Conservation (phyloP, 441 rosid genomes). For the Raphanus hybrid region DNA sequence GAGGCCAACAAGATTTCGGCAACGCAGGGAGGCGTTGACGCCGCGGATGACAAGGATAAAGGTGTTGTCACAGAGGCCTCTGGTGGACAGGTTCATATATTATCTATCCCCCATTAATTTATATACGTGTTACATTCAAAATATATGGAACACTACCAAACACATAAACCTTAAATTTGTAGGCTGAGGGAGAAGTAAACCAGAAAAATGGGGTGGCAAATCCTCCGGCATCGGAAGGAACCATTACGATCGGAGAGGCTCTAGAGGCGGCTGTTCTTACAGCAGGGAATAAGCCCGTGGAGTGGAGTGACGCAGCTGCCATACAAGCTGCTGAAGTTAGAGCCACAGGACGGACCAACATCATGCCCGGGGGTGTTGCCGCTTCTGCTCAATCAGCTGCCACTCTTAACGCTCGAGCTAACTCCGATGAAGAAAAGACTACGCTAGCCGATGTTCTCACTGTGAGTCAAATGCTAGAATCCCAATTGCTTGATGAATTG, state of each 20-base stretch:
- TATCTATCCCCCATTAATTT: not conserved
- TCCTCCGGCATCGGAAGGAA: slow-evolving; percentile 30
- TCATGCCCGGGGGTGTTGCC: slow-evolving; percentile 44
- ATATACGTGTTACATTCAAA: not conserved
- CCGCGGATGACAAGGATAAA: slow-evolving; percentile 27
- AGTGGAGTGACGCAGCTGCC: slow-evolving; percentile 44
- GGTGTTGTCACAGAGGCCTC: slow-evolving; percentile 17
- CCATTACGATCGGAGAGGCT: slow-evolving; percentile 87
- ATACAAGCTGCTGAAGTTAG: slow-evolving; percentile 44
- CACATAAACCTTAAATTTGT: not conserved
- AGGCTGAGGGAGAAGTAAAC: slow-evolving; percentile 29
- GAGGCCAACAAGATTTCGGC: slow-evolving; percentile 8
- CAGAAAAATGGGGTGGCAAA: slow-evolving; percentile 12
- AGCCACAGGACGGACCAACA: slow-evolving; percentile 45
- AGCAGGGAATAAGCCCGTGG: slow-evolving; percentile 41
- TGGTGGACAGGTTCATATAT: slow-evolving; percentile 26
- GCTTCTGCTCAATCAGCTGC: slow-evolving; percentile 46
- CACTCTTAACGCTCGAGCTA: slow-evolving; percentile 36
- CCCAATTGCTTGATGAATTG: not conserved
- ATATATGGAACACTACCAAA: not conserved
- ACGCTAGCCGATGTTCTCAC: slow-evolving; percentile 60
- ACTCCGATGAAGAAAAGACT: slow-evolving; percentile 60
- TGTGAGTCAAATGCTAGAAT: slow-evolving; percentile 21
- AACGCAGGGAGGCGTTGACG: not conserved
- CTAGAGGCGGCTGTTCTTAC: slow-evolving; percentile 76